Percentiles rank a stretch among this genome's conserved stretches.
Conservation (phyloP, 768 basidiomycete species). For the Phylloporus arenicola region DNA sequence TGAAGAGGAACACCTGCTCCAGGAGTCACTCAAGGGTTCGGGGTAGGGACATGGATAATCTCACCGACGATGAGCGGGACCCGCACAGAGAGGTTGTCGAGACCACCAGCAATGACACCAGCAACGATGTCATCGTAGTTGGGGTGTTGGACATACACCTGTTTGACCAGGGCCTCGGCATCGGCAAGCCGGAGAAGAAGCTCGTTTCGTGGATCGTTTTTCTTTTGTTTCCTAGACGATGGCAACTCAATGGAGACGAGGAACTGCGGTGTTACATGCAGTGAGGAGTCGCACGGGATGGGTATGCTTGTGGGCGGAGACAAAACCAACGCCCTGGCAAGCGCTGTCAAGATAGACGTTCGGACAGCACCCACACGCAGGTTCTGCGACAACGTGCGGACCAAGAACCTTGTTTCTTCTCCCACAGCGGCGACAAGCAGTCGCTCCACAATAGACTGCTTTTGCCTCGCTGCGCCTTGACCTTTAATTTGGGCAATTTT, state of each 20-base stretch:
- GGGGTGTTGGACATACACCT: conserved; percentile 74
- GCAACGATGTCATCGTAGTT: conserved; percentile 65
- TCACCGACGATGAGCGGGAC: conserved; percentile 70
- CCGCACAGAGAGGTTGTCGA: conserved; percentile 51
- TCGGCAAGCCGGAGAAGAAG: conserved; percentile 40
- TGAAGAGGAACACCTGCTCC: conserved; percentile 72
- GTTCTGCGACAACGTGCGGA: conserved; percentile 67
- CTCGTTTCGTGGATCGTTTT: conserved; percentile 30
- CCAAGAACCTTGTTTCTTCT: conserved; percentile 83
- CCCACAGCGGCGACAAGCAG: conserved; percentile 80
- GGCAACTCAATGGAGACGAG: conserved; percentile 17
- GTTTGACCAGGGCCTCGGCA: conserved; percentile 63
- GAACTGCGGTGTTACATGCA: conserved; percentile 23
- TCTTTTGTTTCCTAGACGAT: conserved; percentile 26
- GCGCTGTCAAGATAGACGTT: conserved; percentile 71
- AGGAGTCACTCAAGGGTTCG: conserved; percentile 7
- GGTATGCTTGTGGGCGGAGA: conserved; percentile 34
- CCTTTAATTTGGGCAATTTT: conserved; percentile 68
- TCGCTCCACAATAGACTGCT: conserved; percentile 73
- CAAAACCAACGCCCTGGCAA: conserved; percentile 74
- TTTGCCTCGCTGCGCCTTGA: conserved; percentile 66
- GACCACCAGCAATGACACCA: conserved; percentile 54
- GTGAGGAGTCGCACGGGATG: conserved; percentile 20
- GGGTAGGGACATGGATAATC: conserved; percentile 18
- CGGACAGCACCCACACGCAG: conserved; percentile 86